These are phyloP conservation scores for Tylopilus felleus DNA, from an alignment of 768 basidiomycete species.

Conservation along the genomic window DNA sequence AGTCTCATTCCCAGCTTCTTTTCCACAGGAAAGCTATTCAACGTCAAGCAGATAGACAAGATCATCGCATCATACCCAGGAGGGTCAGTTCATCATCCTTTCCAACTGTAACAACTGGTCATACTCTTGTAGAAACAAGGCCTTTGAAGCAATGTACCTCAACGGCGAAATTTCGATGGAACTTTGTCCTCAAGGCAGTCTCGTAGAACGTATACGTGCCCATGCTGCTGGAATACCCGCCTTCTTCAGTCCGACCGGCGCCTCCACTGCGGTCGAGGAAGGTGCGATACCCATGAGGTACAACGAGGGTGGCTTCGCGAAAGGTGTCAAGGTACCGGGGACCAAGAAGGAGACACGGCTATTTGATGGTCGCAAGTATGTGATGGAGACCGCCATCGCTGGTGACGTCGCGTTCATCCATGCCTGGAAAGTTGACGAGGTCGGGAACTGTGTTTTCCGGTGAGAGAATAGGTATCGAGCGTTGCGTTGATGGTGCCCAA, in stretches of 20 bases:
- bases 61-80: constrained; percentile 90
- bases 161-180: constrained; percentile 79
- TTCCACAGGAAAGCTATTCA: constrained; percentile 63
- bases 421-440: constrained; percentile 91
- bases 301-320: constrained; percentile 67
- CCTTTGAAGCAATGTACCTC: constrained; percentile 79
- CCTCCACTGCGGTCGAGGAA: constrained; percentile 76
- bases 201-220: constrained; percentile 83
- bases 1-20: background rate
- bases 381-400: constrained; percentile 76
- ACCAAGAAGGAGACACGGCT: constrained; percentile 73
- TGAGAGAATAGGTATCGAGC: constrained; percentile 26
- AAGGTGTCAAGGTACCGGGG: constrained; percentile 69
- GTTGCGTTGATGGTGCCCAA: background rate
- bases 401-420: constrained; percentile 84
- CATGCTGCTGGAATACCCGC: constrained; percentile 90
- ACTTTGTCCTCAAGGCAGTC: constrained; percentile 88
- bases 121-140: constrained; percentile 63
- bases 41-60: constrained; percentile 72
- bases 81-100: constrained; percentile 44
- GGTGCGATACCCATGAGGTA: constrained; percentile 79
- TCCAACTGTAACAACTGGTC: background rate
- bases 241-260: constrained; percentile 92
- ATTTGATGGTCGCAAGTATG: constrained; percentile 74
- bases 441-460: constrained; percentile 90